Evolutionary conservation across 768 basidiomycete genomes (phyloP).

Genomic region (Trametes villosa): DNA sequence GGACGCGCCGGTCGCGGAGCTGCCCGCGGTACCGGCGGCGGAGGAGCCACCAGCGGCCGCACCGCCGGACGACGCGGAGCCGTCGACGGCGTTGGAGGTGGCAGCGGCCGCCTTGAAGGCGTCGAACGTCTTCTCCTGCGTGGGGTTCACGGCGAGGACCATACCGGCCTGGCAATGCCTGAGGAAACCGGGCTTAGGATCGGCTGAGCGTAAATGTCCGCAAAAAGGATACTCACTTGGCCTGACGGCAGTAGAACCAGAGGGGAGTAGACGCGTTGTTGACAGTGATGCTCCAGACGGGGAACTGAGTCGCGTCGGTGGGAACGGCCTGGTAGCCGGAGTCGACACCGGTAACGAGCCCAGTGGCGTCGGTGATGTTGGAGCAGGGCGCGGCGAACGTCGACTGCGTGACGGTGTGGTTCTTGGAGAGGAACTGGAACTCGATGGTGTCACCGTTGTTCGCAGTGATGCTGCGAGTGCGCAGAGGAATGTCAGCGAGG

Average conservation of each 20-base stretch:
- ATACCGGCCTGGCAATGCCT: constrained; percentile 59
- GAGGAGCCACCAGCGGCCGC: constrained; percentile 18
- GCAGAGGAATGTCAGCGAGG: background rate
- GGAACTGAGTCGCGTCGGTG: constrained; percentile 38
- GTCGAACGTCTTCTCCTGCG: constrained; percentile 48
- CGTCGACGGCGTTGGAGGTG: constrained; percentile 15
- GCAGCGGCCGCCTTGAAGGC: constrained; percentile 43
- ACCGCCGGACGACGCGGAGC: constrained; percentile 13
- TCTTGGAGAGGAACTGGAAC: constrained; percentile 51
- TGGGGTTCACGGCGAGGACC: constrained; percentile 66
- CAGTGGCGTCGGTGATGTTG: constrained; percentile 37
- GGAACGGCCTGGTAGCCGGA: constrained; percentile 54
- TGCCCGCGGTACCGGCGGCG: constrained; percentile 10
- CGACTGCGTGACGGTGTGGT: constrained; percentile 63
- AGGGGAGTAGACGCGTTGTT: constrained; percentile 50
- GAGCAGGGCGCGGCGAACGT: constrained; percentile 59
- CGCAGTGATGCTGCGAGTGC: constrained; percentile 41
- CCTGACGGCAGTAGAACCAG: constrained; percentile 68
- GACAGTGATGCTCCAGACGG: constrained; percentile 52
- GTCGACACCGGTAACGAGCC: constrained; percentile 44
- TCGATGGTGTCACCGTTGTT: constrained; percentile 49
- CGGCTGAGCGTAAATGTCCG: constrained; percentile 19
- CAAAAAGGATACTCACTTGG: constrained; percentile 28
- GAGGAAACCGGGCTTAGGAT: constrained; percentile 12
- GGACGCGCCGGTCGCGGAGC: constrained; percentile 1